These are phyloP conservation scores for Astrocystis sublimbata DNA, from an alignment of 495 filamentous ascomycete genomes.

Conservation along the genomic window DNA sequence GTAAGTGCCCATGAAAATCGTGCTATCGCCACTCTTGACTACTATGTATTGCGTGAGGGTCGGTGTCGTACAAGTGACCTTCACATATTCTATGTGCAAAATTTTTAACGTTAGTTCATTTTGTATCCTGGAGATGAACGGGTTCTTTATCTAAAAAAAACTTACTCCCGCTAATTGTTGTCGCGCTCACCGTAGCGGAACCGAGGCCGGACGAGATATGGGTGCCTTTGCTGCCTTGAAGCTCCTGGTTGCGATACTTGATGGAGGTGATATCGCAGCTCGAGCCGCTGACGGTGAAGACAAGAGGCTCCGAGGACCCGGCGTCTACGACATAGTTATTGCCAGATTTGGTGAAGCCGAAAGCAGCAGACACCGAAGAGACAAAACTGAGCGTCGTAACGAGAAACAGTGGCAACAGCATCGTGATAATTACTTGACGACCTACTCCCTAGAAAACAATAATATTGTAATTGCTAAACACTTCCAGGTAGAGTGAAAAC, in stretches of 20 bases:
- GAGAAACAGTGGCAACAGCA: slow-evolving; percentile 1
- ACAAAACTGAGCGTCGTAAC: slow-evolving; percentile 36
- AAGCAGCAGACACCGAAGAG: slow-evolving; percentile 39
- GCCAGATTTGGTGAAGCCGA: slow-evolving; percentile 45
- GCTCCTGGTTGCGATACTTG: slow-evolving; percentile 57
- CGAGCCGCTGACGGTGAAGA: slow-evolving; percentile 57
- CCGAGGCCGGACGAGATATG: slow-evolving; percentile 65
- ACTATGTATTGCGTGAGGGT: slow-evolving; percentile 66
- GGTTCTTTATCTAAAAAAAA: not conserved
- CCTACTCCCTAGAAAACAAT: not conserved
- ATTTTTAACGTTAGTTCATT: slow-evolving; percentile 14
- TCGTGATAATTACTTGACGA: not conserved
- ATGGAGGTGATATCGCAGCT: slow-evolving; percentile 67
- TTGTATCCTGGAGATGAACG: not conserved
- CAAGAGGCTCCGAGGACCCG: slow-evolving; percentile 53
- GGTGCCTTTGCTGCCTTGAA: slow-evolving; percentile 56
- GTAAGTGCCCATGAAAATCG: slow-evolving; percentile 65
- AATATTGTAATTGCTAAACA: too few species aligned
- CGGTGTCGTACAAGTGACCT: slow-evolving; percentile 60
- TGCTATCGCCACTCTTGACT: slow-evolving; percentile 58
- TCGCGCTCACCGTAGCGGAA: slow-evolving; percentile 57
- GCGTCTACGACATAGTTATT: slow-evolving; percentile 55
- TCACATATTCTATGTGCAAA: slow-evolving; percentile 50
- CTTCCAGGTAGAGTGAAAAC: too few species aligned
- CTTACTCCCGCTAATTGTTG: slow-evolving; percentile 36